phyloP scores from a whole-genome alignment of 208 protist genomes.

The Trypanosomatidae sp. region DNA sequence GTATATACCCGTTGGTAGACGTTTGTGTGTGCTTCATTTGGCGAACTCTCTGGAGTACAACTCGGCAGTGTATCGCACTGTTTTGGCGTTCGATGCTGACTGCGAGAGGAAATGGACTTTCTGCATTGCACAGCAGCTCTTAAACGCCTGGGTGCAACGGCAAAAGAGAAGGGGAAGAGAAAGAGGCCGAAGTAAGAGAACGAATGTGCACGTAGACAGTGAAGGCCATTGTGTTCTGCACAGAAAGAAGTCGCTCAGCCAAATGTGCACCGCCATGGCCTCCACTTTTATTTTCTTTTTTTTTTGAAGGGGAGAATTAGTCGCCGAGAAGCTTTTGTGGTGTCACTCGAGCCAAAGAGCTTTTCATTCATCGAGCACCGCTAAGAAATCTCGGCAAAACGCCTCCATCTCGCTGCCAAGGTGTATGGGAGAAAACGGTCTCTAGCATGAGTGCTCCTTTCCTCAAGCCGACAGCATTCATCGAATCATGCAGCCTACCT shows the following conservation, averaged over 20 bases:
- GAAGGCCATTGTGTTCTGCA: not conserved
- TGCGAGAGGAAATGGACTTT: not conserved
- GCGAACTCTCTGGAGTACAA: not conserved
- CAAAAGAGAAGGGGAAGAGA: not conserved
- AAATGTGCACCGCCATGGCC: not conserved
- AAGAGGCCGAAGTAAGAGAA: not conserved
- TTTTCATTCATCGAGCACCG: not conserved
- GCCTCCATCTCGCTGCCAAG: not conserved
- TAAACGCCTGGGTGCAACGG: not conserved
- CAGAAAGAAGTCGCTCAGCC: not conserved
- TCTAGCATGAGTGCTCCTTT: not conserved
- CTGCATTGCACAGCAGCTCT: not conserved
- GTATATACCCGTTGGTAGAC: not conserved
- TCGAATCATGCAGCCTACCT: not conserved
- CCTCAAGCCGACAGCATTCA: not conserved
- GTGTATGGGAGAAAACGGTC: not conserved
- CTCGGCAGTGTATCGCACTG: not conserved
- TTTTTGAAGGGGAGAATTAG: not conserved
- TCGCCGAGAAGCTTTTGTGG: not conserved
- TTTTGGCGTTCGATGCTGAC: not conserved
- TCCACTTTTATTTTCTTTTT: not conserved
- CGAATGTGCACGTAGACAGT: not conserved
- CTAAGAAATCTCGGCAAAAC: not conserved
- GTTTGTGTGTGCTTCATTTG: not conserved
- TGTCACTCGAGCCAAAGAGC: not conserved